Conservation (phyloP, 306 rosid genomes). For the Cicer pinnatifidum region DNA sequence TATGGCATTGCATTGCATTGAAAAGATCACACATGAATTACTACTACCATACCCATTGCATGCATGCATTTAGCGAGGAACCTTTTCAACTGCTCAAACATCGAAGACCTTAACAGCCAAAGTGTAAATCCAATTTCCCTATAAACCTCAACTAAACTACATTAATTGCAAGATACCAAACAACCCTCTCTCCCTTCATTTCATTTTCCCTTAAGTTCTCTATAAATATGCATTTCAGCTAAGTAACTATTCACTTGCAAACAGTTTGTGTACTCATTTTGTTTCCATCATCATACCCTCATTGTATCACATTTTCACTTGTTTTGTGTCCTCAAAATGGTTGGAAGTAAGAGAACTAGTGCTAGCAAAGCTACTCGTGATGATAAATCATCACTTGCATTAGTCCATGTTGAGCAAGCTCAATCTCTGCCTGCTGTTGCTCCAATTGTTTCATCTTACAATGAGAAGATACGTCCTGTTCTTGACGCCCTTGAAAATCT, state of each 20-base stretch:
- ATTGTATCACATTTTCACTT: background rate
- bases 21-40: too few relatives aligned
- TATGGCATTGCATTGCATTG: too few relatives aligned
- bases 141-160: background rate
- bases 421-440: constrained; percentile 9
- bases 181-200: constrained; percentile 16
- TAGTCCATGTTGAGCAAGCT: constrained; percentile 18
- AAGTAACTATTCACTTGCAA: background rate
- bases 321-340: constrained; percentile 7
- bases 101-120: constrained; percentile 4
- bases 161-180: constrained; percentile 15
- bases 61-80: background rate
- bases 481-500: constrained; percentile 57
- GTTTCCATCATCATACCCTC: background rate
- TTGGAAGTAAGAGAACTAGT: background rate
- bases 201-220: constrained; percentile 1
- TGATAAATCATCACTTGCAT: background rate
- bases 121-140: background rate
- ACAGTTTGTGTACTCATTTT: background rate
- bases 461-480: constrained; percentile 52
- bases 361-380: background rate
- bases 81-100: constrained; percentile 9
- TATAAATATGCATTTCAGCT: constrained; percentile 19
- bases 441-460: constrained; percentile 47
- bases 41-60: too few relatives aligned